Base-by-base conservation (phyloP, 73 alveolate species). In the Durusdinium trenchii region DNA sequence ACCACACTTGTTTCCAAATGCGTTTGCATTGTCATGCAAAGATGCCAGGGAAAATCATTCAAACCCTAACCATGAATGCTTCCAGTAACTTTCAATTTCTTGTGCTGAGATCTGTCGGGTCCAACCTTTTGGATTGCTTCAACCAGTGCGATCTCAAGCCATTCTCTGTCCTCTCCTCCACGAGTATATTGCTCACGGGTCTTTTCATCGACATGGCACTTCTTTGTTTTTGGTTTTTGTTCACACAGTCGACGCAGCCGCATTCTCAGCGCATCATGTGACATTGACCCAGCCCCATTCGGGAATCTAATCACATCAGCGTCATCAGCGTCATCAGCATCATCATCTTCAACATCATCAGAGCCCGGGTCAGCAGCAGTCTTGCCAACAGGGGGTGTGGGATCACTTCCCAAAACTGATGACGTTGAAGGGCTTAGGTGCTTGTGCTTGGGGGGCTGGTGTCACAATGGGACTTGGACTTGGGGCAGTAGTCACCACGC, bases 91-190 rank as follows among this genome's bases (percentile, higher is more conserved):
- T 23, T 18, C 6, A 35, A 50, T 40, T 45, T 62, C 85, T 71
- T 45, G 85, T 71, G 85, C 26, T 61, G 71, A 16, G 43, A 6
- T 14, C 81, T 14, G 36, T 87, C 85, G 2, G 85, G 69, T 0
- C 95, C 95, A 0, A 84, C 94, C 67, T 84, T 38, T 38, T 84
- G 64, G 2, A 84, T 3, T 2, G 78, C 94, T 26, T 84, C 94
- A 10, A 84, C 46, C 16, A 84, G 78, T 75, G 94, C 94, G 14
- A 84, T 50, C 40, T 84, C 94, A 35, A 84, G 54, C 94, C 76
- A 84, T 23, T 84, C 94, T 10, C 78, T 28, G 23, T 35, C 43
- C 40, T 84, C 94, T 0, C 94, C 94, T 1, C 94, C 94, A 6
- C 20, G 0, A 1, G 36, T 52, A 6, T 28, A 84, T 10, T 84